Evolutionary conservation across 2,329 filamentous ascomycete species (phyloP), one percentile per base, ranked within the genome.

Genomic region (Colletotrichum tropicicola): DNA sequence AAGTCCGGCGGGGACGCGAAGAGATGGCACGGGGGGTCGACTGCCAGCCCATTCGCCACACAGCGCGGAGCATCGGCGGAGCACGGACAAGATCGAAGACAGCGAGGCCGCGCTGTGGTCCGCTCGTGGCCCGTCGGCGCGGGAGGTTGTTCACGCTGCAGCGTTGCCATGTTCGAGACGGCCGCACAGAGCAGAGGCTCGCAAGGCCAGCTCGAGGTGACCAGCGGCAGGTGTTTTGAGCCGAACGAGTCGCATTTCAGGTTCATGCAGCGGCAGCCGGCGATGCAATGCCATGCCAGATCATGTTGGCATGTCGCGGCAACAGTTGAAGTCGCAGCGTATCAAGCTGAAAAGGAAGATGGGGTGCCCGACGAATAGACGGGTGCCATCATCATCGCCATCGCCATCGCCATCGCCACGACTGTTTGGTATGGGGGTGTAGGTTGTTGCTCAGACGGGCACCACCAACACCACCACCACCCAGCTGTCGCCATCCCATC

Each of bases 121-220:
- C 52, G 59, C n/a, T n/a, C n/a, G n/a, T n/a, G n/a, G n/a, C n/a
- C n/a, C n/a, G n/a, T n/a, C n/a, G n/a, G n/a, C n/a, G 44, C 32
- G 32, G 32, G 10, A 45, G 39, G 30, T 47, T 17, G 28, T 35
- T 35, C 32, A 35, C 32, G 13, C n/a, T 35, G 32, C 32, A 15
- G 32, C n/a, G n/a, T n/a, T n/a, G n/a, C 12, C 19, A 23, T 35
- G 32, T 35, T 30, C 43, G 43, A 48, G 43, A 41, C 25, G 43
- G 15, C 48, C 49, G 57, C 61, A 55, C 43, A 19, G 49, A 37
- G 57, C 56, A 65, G 49, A 45, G 35, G 48, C 61, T 65, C 56
- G 48, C 47, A 63, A 63, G 56, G 48, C 27, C 60, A 43, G 28
- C 17, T 41, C 12, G 4, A 64, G 41, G 39, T 52, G 27, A 47